phyloP scores from a whole-genome alignment of 495 filamentous ascomycete species.

The Penicillium steckii region DNA sequence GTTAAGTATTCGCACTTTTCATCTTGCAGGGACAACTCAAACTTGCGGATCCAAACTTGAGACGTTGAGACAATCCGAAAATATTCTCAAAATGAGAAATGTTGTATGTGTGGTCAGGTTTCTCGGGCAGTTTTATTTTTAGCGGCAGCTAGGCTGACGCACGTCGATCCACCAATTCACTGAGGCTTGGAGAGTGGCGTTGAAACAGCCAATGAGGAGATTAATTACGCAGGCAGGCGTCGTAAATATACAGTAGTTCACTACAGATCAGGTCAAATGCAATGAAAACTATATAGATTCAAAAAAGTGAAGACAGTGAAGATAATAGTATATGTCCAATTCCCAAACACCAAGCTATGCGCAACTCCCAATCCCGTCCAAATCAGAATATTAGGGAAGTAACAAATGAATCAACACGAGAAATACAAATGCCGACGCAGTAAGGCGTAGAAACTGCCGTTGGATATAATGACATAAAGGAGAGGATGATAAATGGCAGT shows the following conservation, averaged over 20 bases:
- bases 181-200: constrained; percentile 4
- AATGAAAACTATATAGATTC: background rate
- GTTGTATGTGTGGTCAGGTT: background rate
- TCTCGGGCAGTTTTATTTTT: constrained; percentile 17
- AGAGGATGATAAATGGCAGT: background rate
- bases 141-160: constrained; percentile 19
- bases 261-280: background rate
- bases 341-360: constrained; percentile 30
- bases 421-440: background rate
- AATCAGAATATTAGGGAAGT: background rate
- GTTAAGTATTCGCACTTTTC: no score
- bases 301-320: background rate
- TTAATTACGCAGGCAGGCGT: background rate
- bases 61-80: no score
- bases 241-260: background rate
- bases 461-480: constrained; percentile 4
- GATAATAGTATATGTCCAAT: background rate
- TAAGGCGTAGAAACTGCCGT: background rate
- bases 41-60: no score
- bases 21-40: no score
- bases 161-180: constrained; percentile 15
- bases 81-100: no score
- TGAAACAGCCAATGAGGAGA: no score
- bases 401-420: background rate
- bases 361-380: constrained; percentile 10